A percentile compares a stretch with the other conserved stretches of the same genome.
phyloP scores from a whole-genome alignment of 805 yeast species.

The Komagataella pseudopastoris region DNA sequence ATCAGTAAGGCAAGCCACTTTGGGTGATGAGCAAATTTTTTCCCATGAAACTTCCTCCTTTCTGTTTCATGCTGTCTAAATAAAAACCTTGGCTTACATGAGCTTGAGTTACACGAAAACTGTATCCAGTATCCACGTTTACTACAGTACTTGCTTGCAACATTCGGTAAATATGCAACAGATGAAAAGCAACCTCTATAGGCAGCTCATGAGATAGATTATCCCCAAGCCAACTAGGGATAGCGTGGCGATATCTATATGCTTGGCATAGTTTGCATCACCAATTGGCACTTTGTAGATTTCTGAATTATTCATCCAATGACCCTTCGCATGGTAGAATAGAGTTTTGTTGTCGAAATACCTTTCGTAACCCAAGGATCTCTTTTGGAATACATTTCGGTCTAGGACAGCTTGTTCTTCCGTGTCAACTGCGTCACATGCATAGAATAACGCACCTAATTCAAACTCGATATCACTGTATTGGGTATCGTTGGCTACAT shows the following conservation, averaged over 20 bases:
- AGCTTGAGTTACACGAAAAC: too few relatives aligned
- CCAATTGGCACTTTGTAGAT: neutral
- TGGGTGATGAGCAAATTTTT: too few relatives aligned
- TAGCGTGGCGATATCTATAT: neutral
- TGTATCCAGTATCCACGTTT: neutral
- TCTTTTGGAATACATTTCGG: neutral
- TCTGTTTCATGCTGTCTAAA: too few relatives aligned
- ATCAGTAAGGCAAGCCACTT: too few relatives aligned
- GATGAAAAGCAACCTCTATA: neutral
- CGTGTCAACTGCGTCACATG: neutral
- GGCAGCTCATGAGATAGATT: neutral
- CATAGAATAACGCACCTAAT: neutral
- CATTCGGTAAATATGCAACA: neutral
- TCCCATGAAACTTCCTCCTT: too few relatives aligned
- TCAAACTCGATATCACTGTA: neutral
- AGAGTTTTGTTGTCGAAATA: constrained; percentile 2
- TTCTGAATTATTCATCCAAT: neutral
- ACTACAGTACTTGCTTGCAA: neutral
- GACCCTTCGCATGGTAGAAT: constrained; percentile 2
- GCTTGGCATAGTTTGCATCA: neutral
- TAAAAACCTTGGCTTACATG: too few relatives aligned
- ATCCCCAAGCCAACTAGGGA: neutral
- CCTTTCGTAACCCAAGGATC: constrained; percentile 1
- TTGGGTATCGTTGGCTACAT: neutral
- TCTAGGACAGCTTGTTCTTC: neutral